Conservation (phyloP, 495 filamentous ascomycete species). For the Evernia prunastri region DNA sequence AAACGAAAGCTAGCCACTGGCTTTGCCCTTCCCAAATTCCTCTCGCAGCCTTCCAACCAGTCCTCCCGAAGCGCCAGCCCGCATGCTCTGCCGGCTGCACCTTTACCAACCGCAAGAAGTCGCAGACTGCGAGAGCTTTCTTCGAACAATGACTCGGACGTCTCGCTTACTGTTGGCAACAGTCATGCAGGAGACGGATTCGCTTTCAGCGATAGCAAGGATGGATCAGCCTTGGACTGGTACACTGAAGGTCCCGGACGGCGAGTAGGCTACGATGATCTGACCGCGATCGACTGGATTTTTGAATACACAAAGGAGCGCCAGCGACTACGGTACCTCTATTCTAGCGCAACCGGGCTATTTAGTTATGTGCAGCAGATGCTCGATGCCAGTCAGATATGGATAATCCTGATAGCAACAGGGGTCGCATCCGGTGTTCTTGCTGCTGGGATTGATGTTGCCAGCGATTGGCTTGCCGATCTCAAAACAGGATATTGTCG, state of each 20-base stretch:
- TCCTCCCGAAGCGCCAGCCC: conserved; percentile 24
- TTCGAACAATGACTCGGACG: conserved; percentile 24
- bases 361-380: conserved; percentile 65
- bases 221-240: conserved; percentile 70
- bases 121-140: conserved; percentile 25
- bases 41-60: conserved; percentile 33
- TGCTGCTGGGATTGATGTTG: conserved; percentile 83
- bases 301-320: conserved; percentile 98
- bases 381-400: conserved; percentile 81
- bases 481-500: conserved; percentile 88
- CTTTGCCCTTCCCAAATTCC: conserved; percentile 54
- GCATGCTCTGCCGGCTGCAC: conserved; percentile 14
- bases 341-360: conserved; percentile 60
- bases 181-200: conserved; percentile 33
- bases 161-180: conserved; percentile 34
- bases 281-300: conserved; percentile 99
- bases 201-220: conserved; percentile 47
- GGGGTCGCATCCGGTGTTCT: conserved; percentile 76
- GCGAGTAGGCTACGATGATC: conserved; percentile 89
- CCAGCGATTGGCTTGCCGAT: conserved; percentile 91
- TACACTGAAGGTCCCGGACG: conserved; percentile 85
- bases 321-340: conserved; percentile 71
- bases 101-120: conserved; percentile 25
- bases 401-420: conserved; percentile 74
- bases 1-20: conserved; percentile 59